These are phyloP conservation scores for Albizia julibrissin DNA, from an alignment of 306 rosid genomes.

Conservation along the genomic window DNA sequence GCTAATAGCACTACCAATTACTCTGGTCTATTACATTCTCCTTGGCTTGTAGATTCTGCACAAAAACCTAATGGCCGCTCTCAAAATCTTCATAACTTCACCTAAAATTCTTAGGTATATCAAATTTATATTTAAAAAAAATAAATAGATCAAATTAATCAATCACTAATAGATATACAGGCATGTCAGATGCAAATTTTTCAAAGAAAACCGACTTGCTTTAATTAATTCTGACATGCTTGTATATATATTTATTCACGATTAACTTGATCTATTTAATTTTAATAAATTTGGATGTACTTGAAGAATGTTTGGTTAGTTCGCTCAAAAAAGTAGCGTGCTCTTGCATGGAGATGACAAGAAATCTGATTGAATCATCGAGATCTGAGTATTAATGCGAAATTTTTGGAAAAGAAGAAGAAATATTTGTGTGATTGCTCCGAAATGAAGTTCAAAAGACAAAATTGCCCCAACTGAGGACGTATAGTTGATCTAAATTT, in stretches of 20 bases:
- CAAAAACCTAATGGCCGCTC: conserved; percentile 25
- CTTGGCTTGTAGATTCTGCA: conserved; percentile 44
- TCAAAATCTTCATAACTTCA: conserved; percentile 6
- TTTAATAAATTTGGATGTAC: neutral
- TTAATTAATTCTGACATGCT: neutral
- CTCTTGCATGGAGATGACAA: conserved; percentile 6
- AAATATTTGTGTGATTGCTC: conserved; percentile 37
- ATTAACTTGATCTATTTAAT: neutral
- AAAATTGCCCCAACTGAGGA: conserved; percentile 17
- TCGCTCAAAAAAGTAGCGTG: conserved; percentile 37
- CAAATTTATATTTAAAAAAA: neutral
- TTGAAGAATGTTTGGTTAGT: neutral
- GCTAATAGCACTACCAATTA: conserved; percentile 64
- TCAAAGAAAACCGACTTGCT: neutral
- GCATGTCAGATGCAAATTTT: neutral
- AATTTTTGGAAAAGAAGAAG: conserved; percentile 40
- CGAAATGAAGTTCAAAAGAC: conserved; percentile 23
- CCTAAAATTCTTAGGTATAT: neutral
- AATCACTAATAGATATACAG: neutral
- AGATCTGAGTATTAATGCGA: conserved; percentile 29
- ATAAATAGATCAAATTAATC: neutral
- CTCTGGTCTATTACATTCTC: conserved; percentile 57
- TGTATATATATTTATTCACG: neutral
- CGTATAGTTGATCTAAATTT: neutral
- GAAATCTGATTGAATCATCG: neutral